These are phyloP conservation scores for Boeremia lycopersici DNA, from an alignment of 2,329 filamentous ascomycete species.

Conservation along the genomic window DNA sequence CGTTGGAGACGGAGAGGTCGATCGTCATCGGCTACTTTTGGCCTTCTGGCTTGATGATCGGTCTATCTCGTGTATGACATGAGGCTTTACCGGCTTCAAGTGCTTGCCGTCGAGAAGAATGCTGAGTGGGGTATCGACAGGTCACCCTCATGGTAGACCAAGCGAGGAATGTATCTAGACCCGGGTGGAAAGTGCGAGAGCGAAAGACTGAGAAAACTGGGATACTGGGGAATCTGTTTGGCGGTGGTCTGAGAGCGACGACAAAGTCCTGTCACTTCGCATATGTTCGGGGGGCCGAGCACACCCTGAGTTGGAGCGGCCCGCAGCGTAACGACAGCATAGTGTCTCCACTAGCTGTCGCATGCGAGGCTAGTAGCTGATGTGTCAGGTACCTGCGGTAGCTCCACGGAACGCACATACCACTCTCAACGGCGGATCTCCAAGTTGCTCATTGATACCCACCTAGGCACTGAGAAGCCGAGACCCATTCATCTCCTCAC, in stretches of 20 bases:
- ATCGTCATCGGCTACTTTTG: background rate
- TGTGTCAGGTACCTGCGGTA: slow-evolving; percentile 17
- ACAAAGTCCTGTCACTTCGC: background rate
- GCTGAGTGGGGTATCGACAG: background rate
- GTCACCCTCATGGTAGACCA: background rate
- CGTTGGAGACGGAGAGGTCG: background rate
- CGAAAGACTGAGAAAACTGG: background rate
- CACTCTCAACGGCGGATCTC: slow-evolving; percentile 3
- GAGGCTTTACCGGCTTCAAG: background rate
- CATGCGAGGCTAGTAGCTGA: background rate
- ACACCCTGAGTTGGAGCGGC: slow-evolving; percentile 12
- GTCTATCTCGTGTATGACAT: slow-evolving; percentile 12
- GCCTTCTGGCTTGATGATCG: background rate
- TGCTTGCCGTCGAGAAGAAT: slow-evolving; percentile 1
- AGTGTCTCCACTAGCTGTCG: background rate
- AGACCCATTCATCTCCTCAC: background rate
- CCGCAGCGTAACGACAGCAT: slow-evolving; percentile 3
- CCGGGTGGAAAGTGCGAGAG: too few relatives aligned
- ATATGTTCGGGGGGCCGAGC: slow-evolving; percentile 5
- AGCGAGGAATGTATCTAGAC: slow-evolving; percentile 6
- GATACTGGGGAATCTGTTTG: background rate
- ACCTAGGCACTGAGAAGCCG: background rate
- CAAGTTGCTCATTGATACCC: slow-evolving; percentile 4
- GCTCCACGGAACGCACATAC: slow-evolving; percentile 11
- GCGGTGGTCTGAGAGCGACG: background rate